Evolutionary conservation across 2,329 filamentous ascomycete genomes (phyloP).

Genomic region (Hansfordia pulvinata): DNA sequence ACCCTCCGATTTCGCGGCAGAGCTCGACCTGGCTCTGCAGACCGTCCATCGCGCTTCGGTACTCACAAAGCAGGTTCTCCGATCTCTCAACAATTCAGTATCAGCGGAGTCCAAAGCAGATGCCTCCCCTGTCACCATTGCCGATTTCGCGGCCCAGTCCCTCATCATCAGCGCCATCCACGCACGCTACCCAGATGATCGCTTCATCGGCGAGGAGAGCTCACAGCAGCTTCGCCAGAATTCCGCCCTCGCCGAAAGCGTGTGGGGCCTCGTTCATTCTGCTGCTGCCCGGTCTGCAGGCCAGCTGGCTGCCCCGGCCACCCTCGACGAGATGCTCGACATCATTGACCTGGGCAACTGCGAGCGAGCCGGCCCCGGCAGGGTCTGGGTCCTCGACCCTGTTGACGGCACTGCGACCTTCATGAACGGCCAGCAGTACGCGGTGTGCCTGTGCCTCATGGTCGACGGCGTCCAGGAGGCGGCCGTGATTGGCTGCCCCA

Average conservation of each 20-base stretch:
- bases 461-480: constrained; percentile 34
- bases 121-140: constrained; percentile 44
- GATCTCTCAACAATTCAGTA: no score
- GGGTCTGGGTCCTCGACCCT: constrained; percentile 46
- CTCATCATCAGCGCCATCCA: constrained; percentile 36
- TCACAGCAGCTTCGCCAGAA: constrained; percentile 30
- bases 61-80: no score
- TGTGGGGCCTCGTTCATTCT: constrained; percentile 33
- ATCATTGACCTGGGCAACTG: constrained; percentile 35
- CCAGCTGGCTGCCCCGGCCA: constrained; percentile 17
- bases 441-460: constrained; percentile 41
- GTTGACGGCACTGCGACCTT: constrained; percentile 48
- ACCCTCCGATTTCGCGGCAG: no score
- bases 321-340: constrained; percentile 31
- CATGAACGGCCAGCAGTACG: constrained; percentile 37
- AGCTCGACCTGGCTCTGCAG: no score
- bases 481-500: constrained; percentile 33
- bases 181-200: constrained; percentile 33
- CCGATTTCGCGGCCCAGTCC: constrained; percentile 45
- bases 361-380: constrained; percentile 15
- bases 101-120: no score
- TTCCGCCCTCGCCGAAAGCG: constrained; percentile 25
- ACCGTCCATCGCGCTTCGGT: no score
- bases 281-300: constrained; percentile 12
- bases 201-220: constrained; percentile 42